Conservation (phyloP, 257 asterid genomes). For the Solanum ossicruentum region DNA sequence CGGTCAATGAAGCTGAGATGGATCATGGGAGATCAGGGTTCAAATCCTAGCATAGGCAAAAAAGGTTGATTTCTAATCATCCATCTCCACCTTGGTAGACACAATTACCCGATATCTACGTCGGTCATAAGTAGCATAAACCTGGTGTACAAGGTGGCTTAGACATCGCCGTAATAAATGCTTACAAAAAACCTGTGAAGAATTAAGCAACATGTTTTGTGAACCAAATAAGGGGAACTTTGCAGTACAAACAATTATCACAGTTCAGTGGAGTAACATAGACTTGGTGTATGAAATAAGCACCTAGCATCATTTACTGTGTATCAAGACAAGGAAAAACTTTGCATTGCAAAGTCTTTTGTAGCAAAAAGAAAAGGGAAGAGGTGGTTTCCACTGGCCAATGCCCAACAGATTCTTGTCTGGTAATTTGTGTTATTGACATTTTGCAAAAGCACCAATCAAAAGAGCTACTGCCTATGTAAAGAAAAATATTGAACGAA, state of each 20-base stretch:
- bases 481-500: background rate
- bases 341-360: background rate
- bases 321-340: background rate
- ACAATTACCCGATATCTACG: background rate
- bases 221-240: background rate
- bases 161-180: background rate
- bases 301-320: background rate
- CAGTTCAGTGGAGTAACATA: background rate
- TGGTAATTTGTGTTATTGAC: background rate
- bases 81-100: background rate
- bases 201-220: background rate
- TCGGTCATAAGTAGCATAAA: background rate
- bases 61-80: background rate
- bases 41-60: background rate
- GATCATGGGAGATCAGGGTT: background rate
- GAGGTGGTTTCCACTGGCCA: background rate
- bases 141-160: background rate
- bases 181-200: background rate
- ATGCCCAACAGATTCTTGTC: background rate
- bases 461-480: background rate
- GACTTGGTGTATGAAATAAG: background rate
- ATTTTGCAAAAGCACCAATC: background rate
- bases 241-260: background rate
- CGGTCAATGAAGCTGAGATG: background rate
- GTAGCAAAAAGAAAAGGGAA: background rate